Evolutionary conservation across 352 stramenopile genomes (phyloP).

Genomic region (Globisporangium acanthophoron): DNA sequence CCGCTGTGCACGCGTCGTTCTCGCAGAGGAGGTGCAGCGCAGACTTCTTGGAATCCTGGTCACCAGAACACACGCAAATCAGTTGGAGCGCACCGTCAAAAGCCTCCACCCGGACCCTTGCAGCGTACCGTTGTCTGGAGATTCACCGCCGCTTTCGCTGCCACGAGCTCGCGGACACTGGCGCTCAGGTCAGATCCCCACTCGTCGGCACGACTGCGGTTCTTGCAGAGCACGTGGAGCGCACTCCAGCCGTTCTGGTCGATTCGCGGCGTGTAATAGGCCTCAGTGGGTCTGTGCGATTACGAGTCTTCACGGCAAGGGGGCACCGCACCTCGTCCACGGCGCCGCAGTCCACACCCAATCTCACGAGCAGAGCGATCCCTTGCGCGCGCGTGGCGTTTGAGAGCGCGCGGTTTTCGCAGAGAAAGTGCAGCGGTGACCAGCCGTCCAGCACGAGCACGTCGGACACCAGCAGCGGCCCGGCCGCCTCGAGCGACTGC

Average conservation of each 20-base stretch:
- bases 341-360: constrained; percentile 38
- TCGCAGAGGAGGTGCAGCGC: constrained; percentile 73
- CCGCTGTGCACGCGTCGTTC: constrained; percentile 43
- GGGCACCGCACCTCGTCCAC: constrained; percentile 55
- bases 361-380: constrained; percentile 33
- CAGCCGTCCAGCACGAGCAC: constrained; percentile 52
- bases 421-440: constrained; percentile 71
- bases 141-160: constrained; percentile 32
- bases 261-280: background rate
- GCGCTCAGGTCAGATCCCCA: constrained; percentile 23
- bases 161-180: constrained; percentile 35
- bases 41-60: constrained; percentile 43
- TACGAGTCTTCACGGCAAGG: too few species aligned
- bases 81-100: background rate
- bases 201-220: constrained; percentile 27
- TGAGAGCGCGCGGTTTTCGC: constrained; percentile 52
- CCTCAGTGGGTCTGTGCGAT: too few species aligned
- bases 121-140: constrained; percentile 25
- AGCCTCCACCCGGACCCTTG: background rate
- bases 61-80: background rate
- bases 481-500: constrained; percentile 21
- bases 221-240: constrained; percentile 66
- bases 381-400: constrained; percentile 28
- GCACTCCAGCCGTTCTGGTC: constrained; percentile 57
- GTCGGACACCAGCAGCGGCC: background rate